Evolutionary conservation across 2,329 filamentous ascomycete genomes (phyloP), one percentile per base, ranked within the genome.

Genomic region (Xylariaceae sp.): DNA sequence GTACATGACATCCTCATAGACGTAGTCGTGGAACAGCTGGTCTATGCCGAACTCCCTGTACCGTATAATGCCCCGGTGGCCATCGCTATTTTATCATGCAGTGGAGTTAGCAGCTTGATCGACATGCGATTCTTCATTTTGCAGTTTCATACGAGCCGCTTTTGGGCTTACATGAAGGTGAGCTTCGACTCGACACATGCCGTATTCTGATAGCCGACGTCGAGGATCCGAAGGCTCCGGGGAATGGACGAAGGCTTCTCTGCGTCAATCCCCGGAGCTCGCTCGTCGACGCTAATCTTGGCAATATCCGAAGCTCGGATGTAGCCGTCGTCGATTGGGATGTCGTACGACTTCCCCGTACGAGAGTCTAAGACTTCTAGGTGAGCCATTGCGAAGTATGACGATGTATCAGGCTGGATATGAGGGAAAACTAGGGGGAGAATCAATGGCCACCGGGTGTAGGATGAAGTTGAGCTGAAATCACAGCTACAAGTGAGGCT

Each of bases 1-100:
- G 38, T 65, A 44, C 52, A 55, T 55, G 5, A 53, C 39, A 45
- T 55, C 52, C 36, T 55, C 52, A 24, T 51, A 52, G 9, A 50
- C 50, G 26, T 55, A 51, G 38, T 53, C 23, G 8, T 48, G 46
- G 31, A 53, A 55, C 29, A 55, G 27, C 18, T 47, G 38, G 26
- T 55, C 34, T 19, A 55, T 53, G n/a, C 45, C 40, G 34, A 51
- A 49, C 23, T 48, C 52, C 24, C 52, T 39, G 24, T 50, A 55
- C 24, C 44, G 46, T 34, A 55, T 55, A 13, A 46, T 48, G 12
- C 51, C 52, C 3, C 41, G 44, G 3, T 53, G 27, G 9, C 52
- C 52, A 27, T 55, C 52, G 28, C 52, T 55, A 12, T 27, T 19
- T n/a, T 9, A 31, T 8, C 17, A 8, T 17, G n/a, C n/a, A n/a